These are phyloP conservation scores for Fusarium tupiense DNA, from an alignment of 2,329 filamentous ascomycete species.

Conservation along the genomic window DNA sequence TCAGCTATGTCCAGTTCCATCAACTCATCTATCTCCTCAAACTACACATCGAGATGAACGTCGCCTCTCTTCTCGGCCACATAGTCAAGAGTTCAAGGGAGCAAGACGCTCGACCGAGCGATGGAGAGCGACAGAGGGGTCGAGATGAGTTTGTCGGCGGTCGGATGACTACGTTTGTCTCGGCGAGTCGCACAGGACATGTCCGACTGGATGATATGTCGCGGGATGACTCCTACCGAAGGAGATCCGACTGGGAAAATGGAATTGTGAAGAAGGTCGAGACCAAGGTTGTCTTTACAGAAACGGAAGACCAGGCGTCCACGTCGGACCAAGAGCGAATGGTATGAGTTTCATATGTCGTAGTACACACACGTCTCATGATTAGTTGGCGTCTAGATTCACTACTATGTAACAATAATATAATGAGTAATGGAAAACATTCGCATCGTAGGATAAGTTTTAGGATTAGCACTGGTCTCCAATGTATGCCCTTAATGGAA, in stretches of 20 bases:
- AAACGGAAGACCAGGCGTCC: not conserved
- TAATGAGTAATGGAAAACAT: not conserved
- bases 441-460: rapidly evolving
- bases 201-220: slow-evolving; percentile 20
- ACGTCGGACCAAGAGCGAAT: not conserved
- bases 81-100: slow-evolving; percentile 27
- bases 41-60: slow-evolving; percentile 33
- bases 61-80: slow-evolving; percentile 10
- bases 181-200: slow-evolving; percentile 18
- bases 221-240: not conserved
- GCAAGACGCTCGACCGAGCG: not conserved
- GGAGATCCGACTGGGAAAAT: slow-evolving; percentile 3
- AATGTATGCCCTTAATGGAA: rapidly evolving
- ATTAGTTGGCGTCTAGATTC: not conserved
- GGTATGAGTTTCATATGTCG: not conserved
- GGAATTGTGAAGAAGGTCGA: slow-evolving; percentile 25
- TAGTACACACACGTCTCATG: not conserved
- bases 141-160: slow-evolving; percentile 6
- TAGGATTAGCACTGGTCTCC: rapidly evolving
- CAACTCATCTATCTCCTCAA: slow-evolving; percentile 31
- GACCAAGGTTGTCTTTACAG: slow-evolving; percentile 14
- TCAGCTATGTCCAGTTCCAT: slow-evolving; percentile 31
- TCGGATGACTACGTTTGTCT: slow-evolving; percentile 24
- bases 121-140: not conserved
- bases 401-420: not conserved